Evolutionary conservation across 2,329 filamentous ascomycete species (phyloP).

Genomic region (Aureobasidium sp.): DNA sequence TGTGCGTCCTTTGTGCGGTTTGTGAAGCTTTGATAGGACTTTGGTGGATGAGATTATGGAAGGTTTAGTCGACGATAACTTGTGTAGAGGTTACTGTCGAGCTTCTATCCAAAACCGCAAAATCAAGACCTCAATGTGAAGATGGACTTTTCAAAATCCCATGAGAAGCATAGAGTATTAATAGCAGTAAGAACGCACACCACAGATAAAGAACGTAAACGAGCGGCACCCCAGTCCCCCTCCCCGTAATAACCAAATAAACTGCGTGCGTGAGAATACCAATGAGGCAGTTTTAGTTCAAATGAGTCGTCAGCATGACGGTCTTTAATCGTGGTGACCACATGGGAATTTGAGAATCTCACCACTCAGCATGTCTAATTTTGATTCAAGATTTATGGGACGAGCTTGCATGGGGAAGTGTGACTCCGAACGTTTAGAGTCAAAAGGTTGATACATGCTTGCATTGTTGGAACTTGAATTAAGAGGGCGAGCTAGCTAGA

Average conservation of each 20-base stretch:
- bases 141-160: no score
- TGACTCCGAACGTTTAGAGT: background rate
- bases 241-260: background rate
- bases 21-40: no score
- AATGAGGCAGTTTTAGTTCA: background rate
- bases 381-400: background rate
- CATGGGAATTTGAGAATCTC: background rate
- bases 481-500: background rate
- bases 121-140: no score
- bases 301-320: conserved; percentile 7
- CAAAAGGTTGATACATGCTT: conserved; percentile 1
- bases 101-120: no score
- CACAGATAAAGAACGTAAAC: background rate
- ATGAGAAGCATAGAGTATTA: no score
- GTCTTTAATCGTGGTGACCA: background rate
- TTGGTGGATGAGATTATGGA: no score
- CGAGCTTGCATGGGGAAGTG: background rate
- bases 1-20: no score
- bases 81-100: no score
- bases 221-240: background rate
- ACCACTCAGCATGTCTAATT: background rate
- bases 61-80: no score
- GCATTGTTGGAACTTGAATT: background rate
- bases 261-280: no score
- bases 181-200: no score